These are phyloP conservation scores for Leptographium radiaticola DNA, from an alignment of 2,329 filamentous ascomycete genomes.

Conservation along the genomic window DNA sequence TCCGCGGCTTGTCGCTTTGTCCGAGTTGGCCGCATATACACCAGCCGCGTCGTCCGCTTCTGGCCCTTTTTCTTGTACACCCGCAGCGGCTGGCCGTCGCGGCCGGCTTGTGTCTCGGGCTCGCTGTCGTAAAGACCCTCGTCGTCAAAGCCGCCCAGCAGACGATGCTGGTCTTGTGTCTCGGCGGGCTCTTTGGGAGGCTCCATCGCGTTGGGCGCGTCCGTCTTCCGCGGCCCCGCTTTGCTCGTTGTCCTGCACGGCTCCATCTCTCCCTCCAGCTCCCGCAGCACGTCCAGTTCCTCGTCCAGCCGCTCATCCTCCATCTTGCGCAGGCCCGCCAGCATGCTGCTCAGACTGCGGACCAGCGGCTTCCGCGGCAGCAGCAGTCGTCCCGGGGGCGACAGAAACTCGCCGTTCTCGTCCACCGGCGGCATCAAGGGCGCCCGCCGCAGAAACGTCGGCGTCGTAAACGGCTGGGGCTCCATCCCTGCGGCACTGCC, in stretches of 20 bases:
- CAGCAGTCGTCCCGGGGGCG: conserved; percentile 34
- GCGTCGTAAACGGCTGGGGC: conserved; percentile 51
- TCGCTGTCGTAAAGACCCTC: conserved; percentile 44
- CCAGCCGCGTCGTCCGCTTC: conserved; percentile 61
- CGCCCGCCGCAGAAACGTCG: conserved; percentile 51
- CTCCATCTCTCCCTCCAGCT: conserved; percentile 39
- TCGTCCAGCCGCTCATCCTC: conserved; percentile 60
- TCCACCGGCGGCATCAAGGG: conserved; percentile 35
- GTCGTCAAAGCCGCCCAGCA: conserved; percentile 51
- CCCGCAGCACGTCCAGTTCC: conserved; percentile 60
- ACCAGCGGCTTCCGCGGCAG: conserved; percentile 49
- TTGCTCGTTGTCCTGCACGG: conserved; percentile 18
- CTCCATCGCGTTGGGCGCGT: neutral
- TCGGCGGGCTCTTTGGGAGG: neutral
- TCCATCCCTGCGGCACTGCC: conserved; percentile 19
- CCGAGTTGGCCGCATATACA: conserved; percentile 47
- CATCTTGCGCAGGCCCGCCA: conserved; percentile 55
- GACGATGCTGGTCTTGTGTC: conserved; percentile 16
- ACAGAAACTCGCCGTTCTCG: conserved; percentile 37
- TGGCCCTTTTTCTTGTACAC: conserved; percentile 74
- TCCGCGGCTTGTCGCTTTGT: conserved; percentile 31
- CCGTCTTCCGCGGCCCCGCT: neutral
- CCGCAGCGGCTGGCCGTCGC: conserved; percentile 45
- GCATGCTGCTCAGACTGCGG: conserved; percentile 60
- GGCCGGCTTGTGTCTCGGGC: conserved; percentile 30